A percentile compares a stretch with the other conserved stretches of the same genome.
Evolutionary conservation across 371 early-diverging fungal genomes (phyloP).

Genomic region (Enterocytospora artemiae): DNA sequence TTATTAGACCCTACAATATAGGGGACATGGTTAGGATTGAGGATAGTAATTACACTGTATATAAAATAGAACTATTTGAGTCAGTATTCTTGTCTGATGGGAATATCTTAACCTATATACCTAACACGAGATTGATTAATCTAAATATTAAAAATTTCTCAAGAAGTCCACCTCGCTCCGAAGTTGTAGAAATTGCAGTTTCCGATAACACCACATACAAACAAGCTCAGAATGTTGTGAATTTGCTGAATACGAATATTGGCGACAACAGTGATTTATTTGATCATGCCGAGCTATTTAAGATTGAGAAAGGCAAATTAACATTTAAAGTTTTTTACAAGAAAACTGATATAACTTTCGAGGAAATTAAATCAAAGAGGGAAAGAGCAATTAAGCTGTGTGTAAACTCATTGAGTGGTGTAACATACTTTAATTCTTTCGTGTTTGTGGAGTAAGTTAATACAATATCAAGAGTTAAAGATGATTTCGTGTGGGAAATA

Average conservation of each 20-base stretch:
- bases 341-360: no score
- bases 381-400: constrained; percentile 32
- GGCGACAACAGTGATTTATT: no score
- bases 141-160: constrained; percentile 53
- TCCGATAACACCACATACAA: constrained; percentile 31
- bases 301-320: no score
- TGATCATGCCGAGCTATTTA: no score
- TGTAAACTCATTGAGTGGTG: no score
- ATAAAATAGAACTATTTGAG: constrained; percentile 51
- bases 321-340: no score
- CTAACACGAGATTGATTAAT: constrained; percentile 49
- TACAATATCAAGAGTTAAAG: no score
- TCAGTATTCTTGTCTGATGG: constrained; percentile 49
- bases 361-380: no score
- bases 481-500: no score
- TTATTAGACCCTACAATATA: constrained; percentile 54
- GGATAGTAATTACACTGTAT: constrained; percentile 44
- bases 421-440: no score
- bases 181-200: constrained; percentile 37
- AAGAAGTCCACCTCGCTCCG: constrained; percentile 50
- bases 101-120: constrained; percentile 50
- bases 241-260: constrained; percentile 23
- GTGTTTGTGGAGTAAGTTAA: no score
- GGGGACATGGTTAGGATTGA: constrained; percentile 56
- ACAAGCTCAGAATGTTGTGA: constrained; percentile 36